Evolutionary conservation across 2,329 filamentous ascomycete species (phyloP), one percentile per base, ranked within the genome.

Genomic region (Sclerotinia glacialis): DNA sequence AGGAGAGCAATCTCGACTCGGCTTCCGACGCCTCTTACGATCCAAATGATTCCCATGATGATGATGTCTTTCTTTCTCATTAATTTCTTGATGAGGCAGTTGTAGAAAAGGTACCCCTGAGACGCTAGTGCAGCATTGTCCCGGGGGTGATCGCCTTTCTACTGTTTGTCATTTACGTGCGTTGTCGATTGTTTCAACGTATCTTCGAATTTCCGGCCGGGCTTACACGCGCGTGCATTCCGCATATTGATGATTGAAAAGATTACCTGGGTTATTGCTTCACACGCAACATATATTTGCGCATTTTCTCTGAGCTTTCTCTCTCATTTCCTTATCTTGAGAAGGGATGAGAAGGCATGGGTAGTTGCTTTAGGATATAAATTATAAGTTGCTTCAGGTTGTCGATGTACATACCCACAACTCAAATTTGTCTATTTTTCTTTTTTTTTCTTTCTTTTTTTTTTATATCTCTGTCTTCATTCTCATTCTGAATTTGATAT

Each of bases 71-170:
- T 47, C 49, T 50, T 66, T 64, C 65, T 64, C 53, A 64, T 65
- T 49, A 49, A 65, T 65, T 46, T 50, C 28, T 46, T 52, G 62
- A 67, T 63, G 67, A 67, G 67, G 66, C 65, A 66, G 54, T 64
- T 64, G 67, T 70, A 67, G 69, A 68, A 49, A 59, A 62, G n/a
- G 34, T 58, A 47, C 34, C 62, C 67, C 69, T 59, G 70, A 72
- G 74, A 75, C 70, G 74, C 74, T 76, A 76, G 74, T 74, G 74
- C 74, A 76, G 74, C 74, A 75, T 71, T 68, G 72, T 73, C 73
- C 69, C 55, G 55, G 64, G 65, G 44, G 44, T 46, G 31, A 26
- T 61, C 44, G 54, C 56, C 54, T 71, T 64, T 60, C 37, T 52
- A 42, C 26, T 60, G 21, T 53, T 56, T 42, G 64, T 50, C 54